Evolutionary conservation across 768 basidiomycete species (phyloP), one percentile per base, ranked within the genome.

Genomic region (Fomitopsis pulvina): DNA sequence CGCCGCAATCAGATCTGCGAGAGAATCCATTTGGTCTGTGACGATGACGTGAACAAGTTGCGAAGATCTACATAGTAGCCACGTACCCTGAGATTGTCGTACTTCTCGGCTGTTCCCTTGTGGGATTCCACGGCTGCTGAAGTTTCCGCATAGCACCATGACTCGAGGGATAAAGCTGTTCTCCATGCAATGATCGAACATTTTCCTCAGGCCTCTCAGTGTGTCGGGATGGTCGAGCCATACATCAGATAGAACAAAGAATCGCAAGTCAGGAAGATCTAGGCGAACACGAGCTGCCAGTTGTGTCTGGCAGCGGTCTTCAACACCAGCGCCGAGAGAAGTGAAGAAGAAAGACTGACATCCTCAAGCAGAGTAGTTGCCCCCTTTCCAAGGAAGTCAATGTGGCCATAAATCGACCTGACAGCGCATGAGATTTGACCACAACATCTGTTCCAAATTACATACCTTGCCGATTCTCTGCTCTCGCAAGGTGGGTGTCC

Each of bases 401-500:
- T 84, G 62, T 98, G 96, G 0, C 94, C 96, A 62, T 90, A 96
- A 56, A 98, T 85, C 34, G 87, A 91, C 56, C 92, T 94, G 61
- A 9, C 38, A 43, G 26, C 25, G 9, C 26, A 27, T 11, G 10
- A 26, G 30, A 37, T 18, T n/a, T 14, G 3, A 28, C 16, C 27
- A 4, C 34, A 45, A 5, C 10, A 16, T 8, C 30, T 44, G 9
- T 20, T 34, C 20, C 37, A 26, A 24, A 30, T 39, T 7, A 57
- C 77, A 53, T 61, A 92, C 90, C 92, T 76, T 14, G 95, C 84
- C 2, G 79, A 82, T 52, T 85, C 84, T 37, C 96, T 75, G 57
- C 85, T 78, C 68, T 99, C 96, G 60, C 93, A 95, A 10, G 96
- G 96, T 1, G 96, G 96, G 67, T 98, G 95, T 1, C 96, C 96